Evolutionary conservation across 805 yeast genomes (phyloP).

Genomic region (Myxozyma nipponensis): DNA sequence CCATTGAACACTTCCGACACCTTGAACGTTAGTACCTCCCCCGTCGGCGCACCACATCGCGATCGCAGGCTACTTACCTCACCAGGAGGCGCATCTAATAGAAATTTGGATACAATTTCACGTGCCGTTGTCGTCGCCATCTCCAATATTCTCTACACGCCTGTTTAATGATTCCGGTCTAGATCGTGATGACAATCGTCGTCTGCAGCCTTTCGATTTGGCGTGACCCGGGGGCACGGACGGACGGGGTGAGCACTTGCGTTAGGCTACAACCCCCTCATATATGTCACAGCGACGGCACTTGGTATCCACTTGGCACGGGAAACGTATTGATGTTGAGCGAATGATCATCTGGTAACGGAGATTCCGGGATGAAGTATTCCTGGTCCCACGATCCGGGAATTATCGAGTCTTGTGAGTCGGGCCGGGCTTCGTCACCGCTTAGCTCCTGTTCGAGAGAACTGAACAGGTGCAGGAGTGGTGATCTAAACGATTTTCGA

Average conservation of each 20-base stretch:
- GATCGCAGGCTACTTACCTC: conserved; percentile 40
- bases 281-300: background rate
- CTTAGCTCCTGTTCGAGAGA: too few relatives aligned
- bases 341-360: background rate
- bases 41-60: conserved; percentile 9
- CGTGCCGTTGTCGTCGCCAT: background rate
- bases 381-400: too few relatives aligned
- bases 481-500: background rate
- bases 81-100: conserved; percentile 57
- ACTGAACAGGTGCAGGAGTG: too few relatives aligned
- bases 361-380: background rate
- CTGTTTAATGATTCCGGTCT: too few relatives aligned
- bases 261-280: conserved; percentile 3
- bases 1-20: conserved; percentile 37
- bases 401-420: too few relatives aligned
- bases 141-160: too few relatives aligned
- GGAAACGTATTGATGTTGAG: background rate
- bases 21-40: conserved; percentile 7
- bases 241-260: conserved; percentile 19
- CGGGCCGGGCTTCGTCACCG: too few relatives aligned
- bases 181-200: too few relatives aligned
- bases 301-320: background rate
- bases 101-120: conserved; percentile 31
- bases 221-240: background rate
- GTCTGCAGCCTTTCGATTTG: too few relatives aligned